These are phyloP conservation scores for Fraxinus baroniana DNA, from an alignment of 305 asterid species.

Conservation along the genomic window DNA sequence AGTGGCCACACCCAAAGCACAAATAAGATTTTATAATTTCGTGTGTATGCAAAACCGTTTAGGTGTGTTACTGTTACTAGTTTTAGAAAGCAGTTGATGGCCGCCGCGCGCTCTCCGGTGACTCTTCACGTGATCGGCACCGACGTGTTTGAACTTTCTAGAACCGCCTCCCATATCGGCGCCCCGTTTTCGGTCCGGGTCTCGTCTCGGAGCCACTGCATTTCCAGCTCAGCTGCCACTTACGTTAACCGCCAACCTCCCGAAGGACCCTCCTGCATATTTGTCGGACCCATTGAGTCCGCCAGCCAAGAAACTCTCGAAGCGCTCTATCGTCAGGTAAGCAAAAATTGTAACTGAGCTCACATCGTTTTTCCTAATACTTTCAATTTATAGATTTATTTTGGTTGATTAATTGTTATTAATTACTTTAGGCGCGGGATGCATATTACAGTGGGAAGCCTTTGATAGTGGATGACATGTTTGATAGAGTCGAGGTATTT, in stretches of 20 bases:
- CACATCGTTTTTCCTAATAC: conserved; percentile 8
- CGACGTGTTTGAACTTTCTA: conserved; percentile 42
- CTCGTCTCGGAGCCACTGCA: conserved; percentile 46
- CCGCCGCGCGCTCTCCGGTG: conserved; percentile 64
- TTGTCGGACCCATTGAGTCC: conserved; percentile 83
- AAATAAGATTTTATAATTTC: not conserved
- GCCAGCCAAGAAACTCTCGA: conserved; percentile 90
- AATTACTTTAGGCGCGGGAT: conserved; percentile 63
- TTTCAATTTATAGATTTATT: not conserved
- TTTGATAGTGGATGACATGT: conserved; percentile 88
- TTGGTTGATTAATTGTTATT: not conserved
- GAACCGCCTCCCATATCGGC: conserved; percentile 44
- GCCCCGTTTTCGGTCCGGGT: conserved; percentile 51
- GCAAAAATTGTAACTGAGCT: not conserved
- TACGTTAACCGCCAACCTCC: conserved; percentile 37
- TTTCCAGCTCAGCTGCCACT: conserved; percentile 33
- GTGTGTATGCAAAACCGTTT: not conserved
- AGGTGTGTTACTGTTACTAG: conserved; percentile 8
- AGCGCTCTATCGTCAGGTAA: conserved; percentile 84
- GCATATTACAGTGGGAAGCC: conserved; percentile 85
- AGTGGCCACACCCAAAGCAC: not conserved
- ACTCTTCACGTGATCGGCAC: conserved; percentile 52
- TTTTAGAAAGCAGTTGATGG: conserved; percentile 46
- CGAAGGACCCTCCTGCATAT: conserved; percentile 87
- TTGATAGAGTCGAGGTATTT: conserved; percentile 86